phyloP scores from a whole-genome alignment of 768 basidiomycete species.

The Lactarius sanguifluus region DNA sequence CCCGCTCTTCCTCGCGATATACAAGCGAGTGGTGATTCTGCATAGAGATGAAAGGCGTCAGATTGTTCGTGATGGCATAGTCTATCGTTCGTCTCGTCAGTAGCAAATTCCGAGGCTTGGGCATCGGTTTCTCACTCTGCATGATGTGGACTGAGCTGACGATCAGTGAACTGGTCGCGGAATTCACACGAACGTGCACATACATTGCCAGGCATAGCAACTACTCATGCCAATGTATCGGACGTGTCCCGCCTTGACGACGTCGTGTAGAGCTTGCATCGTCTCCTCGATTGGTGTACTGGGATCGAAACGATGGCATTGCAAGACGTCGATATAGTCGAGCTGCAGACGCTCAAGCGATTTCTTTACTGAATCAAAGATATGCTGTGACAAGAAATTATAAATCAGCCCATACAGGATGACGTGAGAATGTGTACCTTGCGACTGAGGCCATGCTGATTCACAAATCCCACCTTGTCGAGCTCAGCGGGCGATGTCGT shows the following conservation, averaged over 20 bases:
- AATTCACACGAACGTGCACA: slow-evolving; percentile 9
- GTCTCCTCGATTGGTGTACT: slow-evolving; percentile 37
- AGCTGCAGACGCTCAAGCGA: slow-evolving; percentile 68
- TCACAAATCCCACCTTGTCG: slow-evolving; percentile 38
- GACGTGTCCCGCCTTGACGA: slow-evolving; percentile 41
- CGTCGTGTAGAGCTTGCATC: slow-evolving; percentile 43
- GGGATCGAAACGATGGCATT: slow-evolving; percentile 45
- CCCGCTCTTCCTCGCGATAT: slow-evolving; percentile 43
- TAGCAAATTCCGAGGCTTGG: slow-evolving; percentile 18
- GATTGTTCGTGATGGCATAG: slow-evolving; percentile 25
- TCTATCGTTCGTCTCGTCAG: slow-evolving; percentile 26
- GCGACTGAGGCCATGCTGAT: slow-evolving; percentile 40
- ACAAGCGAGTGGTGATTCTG: slow-evolving; percentile 36
- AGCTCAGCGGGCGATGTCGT: slow-evolving; percentile 8
- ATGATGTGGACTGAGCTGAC: slow-evolving; percentile 20
- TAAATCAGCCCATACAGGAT: background rate
- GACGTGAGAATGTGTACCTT: slow-evolving; percentile 33
- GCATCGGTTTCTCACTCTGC: slow-evolving; percentile 18
- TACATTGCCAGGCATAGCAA: slow-evolving; percentile 36
- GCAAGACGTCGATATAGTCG: slow-evolving; percentile 75
- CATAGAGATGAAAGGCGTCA: slow-evolving; percentile 28
- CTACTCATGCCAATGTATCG: slow-evolving; percentile 38
- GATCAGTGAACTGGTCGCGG: slow-evolving; percentile 19
- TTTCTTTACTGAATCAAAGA: slow-evolving; percentile 67
- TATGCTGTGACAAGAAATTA: slow-evolving; percentile 46